Evolutionary conservation across 371 early-diverging fungal species (phyloP), one percentile per base, ranked within the genome.

Genomic region (Mucor irregularis): DNA sequence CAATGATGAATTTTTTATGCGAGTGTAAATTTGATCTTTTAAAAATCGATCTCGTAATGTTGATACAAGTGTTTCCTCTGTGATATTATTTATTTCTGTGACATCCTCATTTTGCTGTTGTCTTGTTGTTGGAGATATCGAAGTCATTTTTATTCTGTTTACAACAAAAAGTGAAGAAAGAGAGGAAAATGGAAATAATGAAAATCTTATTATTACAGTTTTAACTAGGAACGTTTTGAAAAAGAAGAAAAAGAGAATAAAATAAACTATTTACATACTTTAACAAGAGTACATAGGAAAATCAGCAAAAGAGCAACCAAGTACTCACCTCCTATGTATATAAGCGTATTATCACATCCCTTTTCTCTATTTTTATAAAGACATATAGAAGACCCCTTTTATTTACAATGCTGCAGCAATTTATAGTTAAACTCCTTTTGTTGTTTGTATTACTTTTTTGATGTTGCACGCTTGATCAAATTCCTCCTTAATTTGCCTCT

Each of bases 11-110:
- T 73, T 62, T 29, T 85, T 82, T 52, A 90, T 74, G 17, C 82
- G 77, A 33, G 91, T 88, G 61, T 84, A 88, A 34, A 82, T 72
- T 42, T 70, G 73, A 34, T 81, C 84, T 42, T 77, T 64, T 52
- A 80, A 73, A 55, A 84, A 81, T 28, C 90, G 79, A 37, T 76
- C 77, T 24, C 77, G 64, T 29, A 92, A 69, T 21, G 75, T 69
- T 2, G 63, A 65, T 19, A 83, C 74, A 61, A 90, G 57, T 25
- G 68, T 65, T 31, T 83, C 84, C 49, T 74, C 78, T 49, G 72
- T 68, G 7, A 70, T 56, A 40, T 65, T 55, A 26, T 71, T 61
- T 30, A 82, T 59, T 21, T 64, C 73, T 33, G 73, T 63, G 11
- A 82, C 55, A 58, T 82, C 79, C 30, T 60, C 65, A 28, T 24